These are phyloP conservation scores for Leptosphaerulina australis DNA, from an alignment of 2,329 filamentous ascomycete species.

Conservation along the genomic window DNA sequence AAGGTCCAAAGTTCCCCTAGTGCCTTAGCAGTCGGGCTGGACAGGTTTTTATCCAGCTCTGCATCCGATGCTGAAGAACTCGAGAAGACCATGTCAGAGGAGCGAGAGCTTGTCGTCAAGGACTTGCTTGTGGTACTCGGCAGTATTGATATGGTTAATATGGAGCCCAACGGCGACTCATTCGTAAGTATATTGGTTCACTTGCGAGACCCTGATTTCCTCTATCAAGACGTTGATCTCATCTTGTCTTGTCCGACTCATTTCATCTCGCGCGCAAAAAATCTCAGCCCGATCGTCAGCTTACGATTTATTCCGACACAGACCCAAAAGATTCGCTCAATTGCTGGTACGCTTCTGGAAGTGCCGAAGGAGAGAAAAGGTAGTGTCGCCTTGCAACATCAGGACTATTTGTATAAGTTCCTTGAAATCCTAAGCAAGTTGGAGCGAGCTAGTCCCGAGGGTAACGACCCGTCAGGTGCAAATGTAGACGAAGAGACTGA, in stretches of 20 bases:
- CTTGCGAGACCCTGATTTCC: constrained; percentile 23
- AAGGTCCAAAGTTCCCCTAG: constrained; percentile 44
- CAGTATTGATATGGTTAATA: constrained; percentile 81
- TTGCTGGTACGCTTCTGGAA: constrained; percentile 79
- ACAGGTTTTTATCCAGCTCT: constrained; percentile 33
- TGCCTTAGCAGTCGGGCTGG: constrained; percentile 35
- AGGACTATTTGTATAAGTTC: constrained; percentile 74
- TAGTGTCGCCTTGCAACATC: constrained; percentile 62
- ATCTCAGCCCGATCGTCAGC: constrained; percentile 25
- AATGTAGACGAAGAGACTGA: constrained; percentile 73
- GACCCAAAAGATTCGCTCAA: constrained; percentile 84
- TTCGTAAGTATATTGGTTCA: constrained; percentile 58
- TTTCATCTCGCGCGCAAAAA: constrained; percentile 15
- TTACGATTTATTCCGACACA: constrained; percentile 45
- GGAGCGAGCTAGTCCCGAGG: constrained; percentile 64
- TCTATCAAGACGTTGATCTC: constrained; percentile 10
- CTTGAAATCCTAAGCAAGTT: constrained; percentile 76
- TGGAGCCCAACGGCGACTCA: constrained; percentile 73
- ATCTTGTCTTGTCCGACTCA: constrained; percentile 14
- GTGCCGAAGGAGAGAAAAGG: constrained; percentile 61
- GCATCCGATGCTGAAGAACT: constrained; percentile 52
- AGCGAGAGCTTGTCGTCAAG: constrained; percentile 81
- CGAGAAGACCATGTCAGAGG: constrained; percentile 70
- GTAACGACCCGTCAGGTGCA: constrained; percentile 38
- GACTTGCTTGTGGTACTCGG: constrained; percentile 76